Conservation (phyloP, 495 filamentous ascomycete species). For the Hypoxylon fuscum region DNA sequence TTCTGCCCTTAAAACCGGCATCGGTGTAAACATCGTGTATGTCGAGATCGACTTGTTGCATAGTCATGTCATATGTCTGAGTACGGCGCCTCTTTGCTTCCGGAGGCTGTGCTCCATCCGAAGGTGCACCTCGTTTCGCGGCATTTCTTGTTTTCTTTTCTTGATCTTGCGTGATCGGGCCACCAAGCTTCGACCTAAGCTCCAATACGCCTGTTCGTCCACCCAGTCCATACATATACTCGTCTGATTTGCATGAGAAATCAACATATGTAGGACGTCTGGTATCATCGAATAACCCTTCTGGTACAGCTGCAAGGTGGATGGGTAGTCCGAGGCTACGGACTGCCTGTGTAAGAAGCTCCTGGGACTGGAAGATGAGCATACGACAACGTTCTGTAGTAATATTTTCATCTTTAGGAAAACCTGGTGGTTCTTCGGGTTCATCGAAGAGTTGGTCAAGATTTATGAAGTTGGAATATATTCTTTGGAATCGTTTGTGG, state of each 20-base stretch:
- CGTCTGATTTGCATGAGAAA: constrained; percentile 7
- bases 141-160: neutral
- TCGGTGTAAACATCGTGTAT: constrained; percentile 20
- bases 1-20: neutral
- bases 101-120: neutral
- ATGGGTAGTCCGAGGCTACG: constrained; percentile 10
- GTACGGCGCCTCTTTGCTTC: constrained; percentile 1
- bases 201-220: constrained; percentile 23
- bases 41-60: constrained; percentile 17
- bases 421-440: too few species aligned
- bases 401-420: too few species aligned
- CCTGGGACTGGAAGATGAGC: constrained; percentile 5
- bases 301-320: neutral
- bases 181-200: constrained; percentile 26
- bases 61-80: constrained; percentile 15
- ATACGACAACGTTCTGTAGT: neutral
- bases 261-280: constrained; percentile 33
- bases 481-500: too few species aligned
- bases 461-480: too few species aligned
- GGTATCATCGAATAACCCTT: constrained; percentile 13
- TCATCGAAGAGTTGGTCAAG: too few species aligned
- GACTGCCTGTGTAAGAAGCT: constrained; percentile 4
- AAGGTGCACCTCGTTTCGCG: neutral
- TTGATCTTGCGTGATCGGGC: constrained; percentile 1
- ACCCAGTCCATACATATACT: constrained; percentile 18